Percentiles rank a stretch among this genome's conserved stretches.
Evolutionary conservation across 2,329 filamentous ascomycete genomes (phyloP).

Genomic region (Balansia obtecta): DNA sequence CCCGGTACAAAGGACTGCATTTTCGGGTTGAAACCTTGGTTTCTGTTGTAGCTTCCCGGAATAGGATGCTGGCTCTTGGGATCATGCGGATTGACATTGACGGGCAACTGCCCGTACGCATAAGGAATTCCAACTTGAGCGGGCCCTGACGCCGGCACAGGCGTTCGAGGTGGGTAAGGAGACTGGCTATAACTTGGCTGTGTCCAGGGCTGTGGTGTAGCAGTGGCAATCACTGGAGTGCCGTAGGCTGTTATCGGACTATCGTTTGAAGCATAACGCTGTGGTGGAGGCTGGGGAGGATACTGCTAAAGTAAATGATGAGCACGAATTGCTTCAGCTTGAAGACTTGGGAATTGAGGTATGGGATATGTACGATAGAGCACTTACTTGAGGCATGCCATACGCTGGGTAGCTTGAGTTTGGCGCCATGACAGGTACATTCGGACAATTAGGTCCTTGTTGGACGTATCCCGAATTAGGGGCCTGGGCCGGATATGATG

Average conservation of each 20-base stretch:
- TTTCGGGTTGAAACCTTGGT: conserved; percentile 82
- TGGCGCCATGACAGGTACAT: conserved; percentile 31
- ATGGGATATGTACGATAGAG: neutral
- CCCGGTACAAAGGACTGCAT: conserved; percentile 80
- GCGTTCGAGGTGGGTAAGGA: conserved; percentile 18
- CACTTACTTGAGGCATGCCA: conserved; percentile 31
- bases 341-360: neutral
- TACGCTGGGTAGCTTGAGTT: conserved; percentile 33
- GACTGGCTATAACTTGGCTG: conserved; percentile 23
- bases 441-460: conserved; percentile 29
- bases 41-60: conserved; percentile 68
- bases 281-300: conserved; percentile 15
- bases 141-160: conserved; percentile 18
- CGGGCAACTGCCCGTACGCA: conserved; percentile 66
- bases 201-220: conserved; percentile 22
- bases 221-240: conserved; percentile 18
- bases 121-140: conserved; percentile 41
- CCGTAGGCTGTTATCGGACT: conserved; percentile 26
- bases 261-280: conserved; percentile 19
- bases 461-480: conserved; percentile 33
- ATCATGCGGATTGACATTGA: conserved; percentile 55
- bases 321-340: neutral
- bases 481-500: conserved; percentile 33
- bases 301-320: conserved; percentile 14
- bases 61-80: conserved; percentile 70